Base-by-base conservation (phyloP, 495 filamentous ascomycete genomes). In the Xylaria venustula region DNA sequence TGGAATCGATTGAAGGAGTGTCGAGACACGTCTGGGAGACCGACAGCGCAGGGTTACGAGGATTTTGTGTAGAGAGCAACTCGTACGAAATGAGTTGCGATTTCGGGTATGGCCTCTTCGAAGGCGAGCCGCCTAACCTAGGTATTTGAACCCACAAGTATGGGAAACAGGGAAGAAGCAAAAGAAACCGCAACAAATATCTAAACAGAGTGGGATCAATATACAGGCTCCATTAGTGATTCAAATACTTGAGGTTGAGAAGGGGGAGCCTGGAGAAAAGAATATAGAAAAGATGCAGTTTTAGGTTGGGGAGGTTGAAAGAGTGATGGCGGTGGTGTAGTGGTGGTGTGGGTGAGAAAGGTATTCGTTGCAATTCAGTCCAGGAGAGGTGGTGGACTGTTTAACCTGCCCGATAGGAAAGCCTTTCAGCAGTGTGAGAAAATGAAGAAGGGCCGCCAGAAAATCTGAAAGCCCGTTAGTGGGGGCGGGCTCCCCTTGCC, bases 161-260 rank as follows among this genome's bases (percentile, higher is more conserved):
- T 64, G 67, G 67, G 73, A 68, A 54, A 58, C 62, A 66, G 65
- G n/a, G 60, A 66, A 62, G 62, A 71, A 65, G 60, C 67, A 65
- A 66, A 71, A 72, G 71, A 67, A 58, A 60, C 61, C 64, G 58
- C 59, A 67, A 71, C 53, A 58, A 62, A 54, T 46, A 56, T 64
- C 69, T 67, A 69, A 69, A 65, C 71, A 61, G 70, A 63, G 69
- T 67, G 72, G 61, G 68, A 67, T 71, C 67, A 75, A 75, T 77
- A 76, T 77, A 83, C 82, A 82, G 78, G 78, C 79, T 77, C 73
- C 79, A 82, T 80, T 82, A 84, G 81, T 77, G 82, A 80, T 79
- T 81, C 75, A 75, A 70, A 67, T 75, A 68, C 40, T 63, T 71
- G 74, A 73, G 42, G 42, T 48, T 23, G 71, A 66, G 67, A 66